Percentiles rank a stretch among this genome's conserved stretches.
Conservation (phyloP, 108 stramenopile genomes). For the Fragilaria crotonensis region DNA sequence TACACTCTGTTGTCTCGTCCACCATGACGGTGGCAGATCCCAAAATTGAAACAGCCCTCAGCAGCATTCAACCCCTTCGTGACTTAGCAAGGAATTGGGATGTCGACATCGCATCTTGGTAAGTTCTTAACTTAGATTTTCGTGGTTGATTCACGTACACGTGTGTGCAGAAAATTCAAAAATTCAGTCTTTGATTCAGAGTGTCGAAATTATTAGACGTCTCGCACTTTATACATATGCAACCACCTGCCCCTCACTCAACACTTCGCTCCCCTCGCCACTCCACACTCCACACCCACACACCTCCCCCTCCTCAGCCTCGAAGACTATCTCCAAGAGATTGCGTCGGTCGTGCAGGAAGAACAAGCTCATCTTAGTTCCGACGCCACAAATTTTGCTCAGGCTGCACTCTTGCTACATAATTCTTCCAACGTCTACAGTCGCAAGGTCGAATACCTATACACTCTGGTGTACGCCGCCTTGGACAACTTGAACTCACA, state of each 20-base stretch:
- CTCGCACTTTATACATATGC: too few species aligned
- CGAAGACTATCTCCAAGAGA: conserved; percentile 61
- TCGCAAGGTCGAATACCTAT: conserved; percentile 94
- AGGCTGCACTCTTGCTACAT: conserved; percentile 93
- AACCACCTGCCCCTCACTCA: too few species aligned
- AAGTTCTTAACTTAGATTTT: conserved; percentile 19
- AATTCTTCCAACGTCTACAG: conserved; percentile 79
- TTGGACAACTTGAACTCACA: conserved; percentile 47
- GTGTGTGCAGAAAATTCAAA: too few species aligned
- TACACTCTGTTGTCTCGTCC: too few species aligned
- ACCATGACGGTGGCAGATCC: neutral
- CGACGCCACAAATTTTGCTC: conserved; percentile 80
- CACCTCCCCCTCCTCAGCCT: conserved; percentile 22
- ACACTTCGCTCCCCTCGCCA: too few species aligned
- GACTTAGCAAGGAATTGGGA: conserved; percentile 94
- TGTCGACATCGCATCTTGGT: conserved; percentile 91
- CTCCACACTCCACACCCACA: too few species aligned
- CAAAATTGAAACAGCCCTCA: conserved; percentile 23
- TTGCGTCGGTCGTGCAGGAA: conserved; percentile 13
- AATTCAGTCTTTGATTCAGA: too few species aligned
- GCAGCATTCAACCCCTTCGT: conserved; percentile 76
- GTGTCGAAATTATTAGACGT: too few species aligned
- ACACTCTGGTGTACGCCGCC: conserved; percentile 79
- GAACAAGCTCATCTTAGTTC: conserved; percentile 32
- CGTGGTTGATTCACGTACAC: too few species aligned